These are phyloP conservation scores for Epichloe festucae DNA, from an alignment of 2,329 filamentous ascomycete genomes.

Conservation along the genomic window DNA sequence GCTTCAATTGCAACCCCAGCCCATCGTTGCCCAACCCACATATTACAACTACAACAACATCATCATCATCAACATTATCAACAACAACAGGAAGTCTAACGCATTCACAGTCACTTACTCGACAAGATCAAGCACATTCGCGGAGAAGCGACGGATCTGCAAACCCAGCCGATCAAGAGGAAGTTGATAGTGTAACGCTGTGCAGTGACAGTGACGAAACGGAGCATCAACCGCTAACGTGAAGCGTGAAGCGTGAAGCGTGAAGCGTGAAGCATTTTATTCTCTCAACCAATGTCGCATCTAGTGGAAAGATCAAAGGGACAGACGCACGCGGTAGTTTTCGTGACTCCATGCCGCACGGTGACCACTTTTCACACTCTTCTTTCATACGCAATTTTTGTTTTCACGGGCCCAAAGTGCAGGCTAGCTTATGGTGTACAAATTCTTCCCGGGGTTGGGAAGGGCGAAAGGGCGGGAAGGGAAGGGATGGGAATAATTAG, in stretches of 20 bases:
- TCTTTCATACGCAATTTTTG: no score
- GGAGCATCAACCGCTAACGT: not conserved
- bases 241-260: not conserved
- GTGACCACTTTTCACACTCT: no score
- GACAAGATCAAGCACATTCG: constrained; percentile 38
- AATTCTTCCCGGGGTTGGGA: no score
- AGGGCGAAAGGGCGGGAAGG: no score
- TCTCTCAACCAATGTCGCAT: not conserved
- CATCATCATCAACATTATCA: not conserved
- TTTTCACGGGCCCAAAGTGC: no score
- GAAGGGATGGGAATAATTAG: no score
- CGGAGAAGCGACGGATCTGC: constrained; percentile 13
- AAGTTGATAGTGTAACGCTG: constrained; percentile 24
- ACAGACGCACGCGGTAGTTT: not conserved
- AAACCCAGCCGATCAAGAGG: constrained; percentile 32
- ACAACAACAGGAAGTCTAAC: constrained; percentile 20
- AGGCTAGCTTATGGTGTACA: no score
- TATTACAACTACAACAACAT: not conserved
- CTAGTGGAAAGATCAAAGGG: not conserved
- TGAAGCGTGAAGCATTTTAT: not conserved
- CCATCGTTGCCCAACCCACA: constrained; percentile 10
- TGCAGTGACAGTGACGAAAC: not conserved
- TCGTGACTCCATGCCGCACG: no score
- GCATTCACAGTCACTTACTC: constrained; percentile 35
- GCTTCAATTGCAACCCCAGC: constrained; percentile 13